Conservation (phyloP, 257 asterid species). For the Fraxinus quadrangulata region DNA sequence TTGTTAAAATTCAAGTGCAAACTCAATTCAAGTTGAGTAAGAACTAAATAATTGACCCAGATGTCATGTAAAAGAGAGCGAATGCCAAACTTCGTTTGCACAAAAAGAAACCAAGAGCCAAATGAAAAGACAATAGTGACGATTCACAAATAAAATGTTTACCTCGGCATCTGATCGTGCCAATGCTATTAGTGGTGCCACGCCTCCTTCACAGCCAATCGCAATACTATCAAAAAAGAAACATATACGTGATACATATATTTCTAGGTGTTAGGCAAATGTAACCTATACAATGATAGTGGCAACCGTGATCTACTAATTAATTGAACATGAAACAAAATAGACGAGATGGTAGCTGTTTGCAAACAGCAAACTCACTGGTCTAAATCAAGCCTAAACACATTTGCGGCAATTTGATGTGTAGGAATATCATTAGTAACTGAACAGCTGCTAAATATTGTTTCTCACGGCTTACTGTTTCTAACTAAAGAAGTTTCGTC, state of each 20-base stretch:
- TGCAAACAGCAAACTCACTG: background rate
- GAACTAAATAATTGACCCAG: slow-evolving; percentile 8
- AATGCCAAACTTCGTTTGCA: background rate
- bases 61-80: background rate
- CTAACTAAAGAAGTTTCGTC: background rate
- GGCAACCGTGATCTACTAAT: background rate
- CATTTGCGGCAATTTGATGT: background rate
- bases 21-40: background rate
- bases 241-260: slow-evolving; percentile 21
- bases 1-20: slow-evolving; percentile 1
- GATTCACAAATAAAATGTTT: background rate
- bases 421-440: background rate
- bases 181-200: slow-evolving; percentile 54
- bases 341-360: background rate
- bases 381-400: background rate
- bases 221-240: slow-evolving; percentile 43
- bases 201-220: slow-evolving; percentile 58
- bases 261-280: slow-evolving; percentile 12
- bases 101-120: slow-evolving; percentile 10
- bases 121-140: slow-evolving; percentile 7
- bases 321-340: slow-evolving; percentile 1
- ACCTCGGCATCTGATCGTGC: slow-evolving; percentile 56
- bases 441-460: background rate
- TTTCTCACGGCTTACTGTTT: background rate
- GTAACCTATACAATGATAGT: background rate